Conservation (phyloP, 2,329 filamentous ascomycete genomes). For the Diaporthe humulicola region DNA sequence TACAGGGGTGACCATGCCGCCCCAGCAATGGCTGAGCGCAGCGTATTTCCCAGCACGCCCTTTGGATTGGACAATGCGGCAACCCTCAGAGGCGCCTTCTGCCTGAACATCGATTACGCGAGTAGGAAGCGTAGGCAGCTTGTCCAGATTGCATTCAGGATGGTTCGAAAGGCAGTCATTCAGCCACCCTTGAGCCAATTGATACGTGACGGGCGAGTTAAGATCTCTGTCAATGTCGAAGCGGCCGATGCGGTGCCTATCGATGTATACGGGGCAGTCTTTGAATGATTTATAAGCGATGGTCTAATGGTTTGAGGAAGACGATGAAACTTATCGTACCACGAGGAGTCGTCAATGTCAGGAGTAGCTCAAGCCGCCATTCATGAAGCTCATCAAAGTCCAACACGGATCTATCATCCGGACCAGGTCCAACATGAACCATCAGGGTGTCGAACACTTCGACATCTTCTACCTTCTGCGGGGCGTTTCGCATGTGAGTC, state of each 20-base stretch:
- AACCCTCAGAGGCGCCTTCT: background rate
- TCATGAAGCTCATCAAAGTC: background rate
- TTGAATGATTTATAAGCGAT: accelerated
- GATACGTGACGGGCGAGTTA: background rate
- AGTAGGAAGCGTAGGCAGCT: background rate
- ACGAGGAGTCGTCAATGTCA: background rate
- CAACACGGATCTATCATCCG: background rate
- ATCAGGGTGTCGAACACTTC: background rate
- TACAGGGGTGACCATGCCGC: background rate
- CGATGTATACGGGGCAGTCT: background rate
- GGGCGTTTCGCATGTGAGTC: background rate
- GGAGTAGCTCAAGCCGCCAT: background rate
- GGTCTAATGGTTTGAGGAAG: background rate
- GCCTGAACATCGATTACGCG: background rate
- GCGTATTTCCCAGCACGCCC: background rate
- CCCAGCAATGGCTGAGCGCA: constrained; percentile 2
- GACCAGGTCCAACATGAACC: background rate
- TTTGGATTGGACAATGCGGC: background rate
- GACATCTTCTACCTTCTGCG: background rate
- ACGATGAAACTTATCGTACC: background rate
- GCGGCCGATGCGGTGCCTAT: background rate
- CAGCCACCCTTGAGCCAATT: background rate
- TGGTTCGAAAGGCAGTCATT: background rate
- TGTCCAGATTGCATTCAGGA: background rate
- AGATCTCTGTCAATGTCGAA: background rate